Conservation (phyloP, 1,139 yeast genomes). For the Martiniozyma asiatica region DNA sequence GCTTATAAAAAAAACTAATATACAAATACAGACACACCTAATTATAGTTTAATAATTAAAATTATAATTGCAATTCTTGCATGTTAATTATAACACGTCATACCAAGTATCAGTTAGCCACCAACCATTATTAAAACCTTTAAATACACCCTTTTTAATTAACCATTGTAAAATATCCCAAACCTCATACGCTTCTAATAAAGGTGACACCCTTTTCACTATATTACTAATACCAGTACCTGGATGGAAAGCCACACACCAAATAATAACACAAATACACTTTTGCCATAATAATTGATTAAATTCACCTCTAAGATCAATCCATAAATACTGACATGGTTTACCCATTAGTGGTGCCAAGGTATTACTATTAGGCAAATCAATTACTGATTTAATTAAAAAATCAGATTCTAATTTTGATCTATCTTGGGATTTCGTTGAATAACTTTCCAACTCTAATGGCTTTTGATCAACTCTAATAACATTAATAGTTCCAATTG, state of each 20-base stretch:
- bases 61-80: background rate
- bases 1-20: constrained; percentile 7
- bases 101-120: constrained; percentile 46
- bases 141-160: constrained; percentile 29
- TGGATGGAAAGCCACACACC: constrained; percentile 50
- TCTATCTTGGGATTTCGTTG: constrained; percentile 50
- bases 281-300: constrained; percentile 50
- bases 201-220: constrained; percentile 27
- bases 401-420: constrained; percentile 55
- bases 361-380: constrained; percentile 4
- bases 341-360: constrained; percentile 42
- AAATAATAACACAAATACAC: constrained; percentile 35
- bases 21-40: background rate
- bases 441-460: constrained; percentile 38
- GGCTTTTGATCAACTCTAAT: constrained; percentile 43
- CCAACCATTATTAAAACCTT: constrained; percentile 34
- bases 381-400: constrained; percentile 15
- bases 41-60: background rate
- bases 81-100: constrained; percentile 3
- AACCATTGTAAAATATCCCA: constrained; percentile 48
- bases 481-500: constrained; percentile 27
- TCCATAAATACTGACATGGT: constrained; percentile 65
- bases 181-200: constrained; percentile 40
- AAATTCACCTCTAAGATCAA: constrained; percentile 50
- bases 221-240: constrained; percentile 38